Evolutionary conservation across 192 early-diverging fungal genomes (phyloP).

Genomic region (Mortierella alpina): DNA sequence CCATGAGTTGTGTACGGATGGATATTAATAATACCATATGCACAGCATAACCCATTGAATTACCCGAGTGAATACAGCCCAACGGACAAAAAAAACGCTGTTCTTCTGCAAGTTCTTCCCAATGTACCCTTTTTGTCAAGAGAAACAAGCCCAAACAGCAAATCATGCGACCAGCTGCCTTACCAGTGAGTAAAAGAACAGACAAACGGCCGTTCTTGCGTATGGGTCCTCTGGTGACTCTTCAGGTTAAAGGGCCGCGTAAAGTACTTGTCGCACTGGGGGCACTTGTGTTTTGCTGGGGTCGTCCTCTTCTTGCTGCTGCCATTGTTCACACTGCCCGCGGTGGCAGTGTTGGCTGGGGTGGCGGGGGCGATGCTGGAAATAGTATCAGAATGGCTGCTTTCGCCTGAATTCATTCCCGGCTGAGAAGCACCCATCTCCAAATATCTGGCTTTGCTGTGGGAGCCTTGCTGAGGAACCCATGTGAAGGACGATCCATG

Average conservation of each 20-base stretch:
- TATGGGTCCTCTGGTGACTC: conserved; percentile 85
- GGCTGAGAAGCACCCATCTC: conserved; percentile 3
- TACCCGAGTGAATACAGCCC: too few species aligned
- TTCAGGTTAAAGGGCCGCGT: conserved; percentile 90
- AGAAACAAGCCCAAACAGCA: conserved; percentile 57
- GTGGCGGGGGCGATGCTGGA: neutral
- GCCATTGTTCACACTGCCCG: conserved; percentile 37
- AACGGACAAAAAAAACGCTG: too few species aligned
- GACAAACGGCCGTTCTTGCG: conserved; percentile 76
- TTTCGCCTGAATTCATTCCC: neutral
- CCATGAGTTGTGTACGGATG: too few species aligned
- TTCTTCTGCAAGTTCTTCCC: too few species aligned
- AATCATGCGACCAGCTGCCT: conserved; percentile 61
- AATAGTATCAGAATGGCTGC: neutral
- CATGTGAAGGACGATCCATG: conserved; percentile 7
- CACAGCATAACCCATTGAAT: too few species aligned
- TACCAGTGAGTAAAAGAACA: conserved; percentile 68
- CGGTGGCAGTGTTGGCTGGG: neutral
- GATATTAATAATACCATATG: neutral
- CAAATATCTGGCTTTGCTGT: neutral
- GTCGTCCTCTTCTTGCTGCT: conserved; percentile 52
- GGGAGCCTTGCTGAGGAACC: conserved; percentile 7
- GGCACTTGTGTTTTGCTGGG: conserved; percentile 60
- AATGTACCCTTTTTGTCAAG: neutral
- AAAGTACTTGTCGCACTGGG: conserved; percentile 86